Percentiles rank a stretch among this genome's conserved stretches.
These are phyloP conservation scores for Aspergillus sp. DNA, from an alignment of 2,329 filamentous ascomycete species.

Conservation along the genomic window DNA sequence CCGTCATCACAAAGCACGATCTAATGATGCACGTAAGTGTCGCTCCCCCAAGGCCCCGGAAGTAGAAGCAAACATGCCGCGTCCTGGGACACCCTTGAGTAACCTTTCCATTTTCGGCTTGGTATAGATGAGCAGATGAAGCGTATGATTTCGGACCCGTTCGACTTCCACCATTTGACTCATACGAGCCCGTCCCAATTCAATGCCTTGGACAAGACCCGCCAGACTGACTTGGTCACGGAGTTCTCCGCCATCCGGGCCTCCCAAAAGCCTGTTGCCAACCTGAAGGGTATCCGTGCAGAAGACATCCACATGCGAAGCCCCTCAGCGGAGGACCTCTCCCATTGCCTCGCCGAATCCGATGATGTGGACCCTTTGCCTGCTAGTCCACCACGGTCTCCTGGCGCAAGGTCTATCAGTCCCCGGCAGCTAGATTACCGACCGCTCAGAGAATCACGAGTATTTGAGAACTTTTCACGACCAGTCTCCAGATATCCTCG, in stretches of 20 bases:
- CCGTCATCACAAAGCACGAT: slow-evolving; percentile 38
- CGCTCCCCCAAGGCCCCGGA: not conserved
- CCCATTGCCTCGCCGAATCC: slow-evolving; percentile 26
- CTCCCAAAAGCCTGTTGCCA: slow-evolving; percentile 54
- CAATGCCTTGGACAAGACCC: slow-evolving; percentile 55
- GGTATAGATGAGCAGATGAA: slow-evolving; percentile 48
- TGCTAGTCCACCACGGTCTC: slow-evolving; percentile 38
- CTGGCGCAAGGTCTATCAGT: slow-evolving; percentile 32
- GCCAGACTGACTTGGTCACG: slow-evolving; percentile 56
- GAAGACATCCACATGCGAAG: slow-evolving; percentile 50
- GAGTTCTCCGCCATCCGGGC: slow-evolving; percentile 60
- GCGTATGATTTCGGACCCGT: slow-evolving; percentile 63
- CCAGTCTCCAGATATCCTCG: slow-evolving; percentile 50
- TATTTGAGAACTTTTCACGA: slow-evolving; percentile 61
- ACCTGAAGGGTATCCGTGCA: slow-evolving; percentile 58
- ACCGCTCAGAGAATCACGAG: slow-evolving; percentile 40
- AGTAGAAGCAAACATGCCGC: not conserved
- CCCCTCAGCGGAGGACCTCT: slow-evolving; percentile 39
- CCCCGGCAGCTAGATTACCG: slow-evolving; percentile 28
- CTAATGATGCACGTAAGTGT: slow-evolving; percentile 43
- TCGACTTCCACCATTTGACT: slow-evolving; percentile 67
- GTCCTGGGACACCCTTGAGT: not conserved
- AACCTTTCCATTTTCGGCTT: slow-evolving; percentile 9
- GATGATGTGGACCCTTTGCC: slow-evolving; percentile 28
- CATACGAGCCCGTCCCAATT: slow-evolving; percentile 63